Percentiles rank a stretch among this genome's conserved stretches.
These are phyloP conservation scores for Pezicula neosporulosa DNA, from an alignment of 2,329 filamentous ascomycete species.

Conservation along the genomic window DNA sequence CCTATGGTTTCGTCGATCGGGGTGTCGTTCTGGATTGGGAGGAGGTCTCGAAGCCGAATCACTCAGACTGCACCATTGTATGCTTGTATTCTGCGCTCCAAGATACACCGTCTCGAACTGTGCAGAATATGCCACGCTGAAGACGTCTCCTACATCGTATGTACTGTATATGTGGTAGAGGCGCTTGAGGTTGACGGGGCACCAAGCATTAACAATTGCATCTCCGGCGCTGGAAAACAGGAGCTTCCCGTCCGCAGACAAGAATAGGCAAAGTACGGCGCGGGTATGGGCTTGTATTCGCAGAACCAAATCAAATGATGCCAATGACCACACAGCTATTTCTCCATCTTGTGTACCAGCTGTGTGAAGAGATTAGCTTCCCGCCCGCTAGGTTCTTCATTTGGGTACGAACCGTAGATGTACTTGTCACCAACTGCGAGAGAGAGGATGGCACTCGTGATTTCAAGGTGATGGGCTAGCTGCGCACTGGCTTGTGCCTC, in stretches of 20 bases:
- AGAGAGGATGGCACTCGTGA: conserved; percentile 76
- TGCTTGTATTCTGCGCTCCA: conserved; percentile 89
- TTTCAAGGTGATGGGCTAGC: conserved; percentile 70
- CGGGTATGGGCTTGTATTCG: conserved; percentile 87
- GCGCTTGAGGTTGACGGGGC: conserved; percentile 68
- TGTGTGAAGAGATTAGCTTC: conserved; percentile 69
- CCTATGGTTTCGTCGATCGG: conserved; percentile 72
- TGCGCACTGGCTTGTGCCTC: conserved; percentile 32
- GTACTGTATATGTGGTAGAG: conserved; percentile 89
- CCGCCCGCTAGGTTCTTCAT: conserved; percentile 76
- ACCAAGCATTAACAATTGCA: conserved; percentile 93
- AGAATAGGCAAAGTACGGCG: conserved; percentile 80
- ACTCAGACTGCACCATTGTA: conserved; percentile 84
- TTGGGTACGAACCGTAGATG: conserved; percentile 53
- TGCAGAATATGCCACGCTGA: conserved; percentile 86
- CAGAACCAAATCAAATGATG: conserved; percentile 76
- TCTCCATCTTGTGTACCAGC: conserved; percentile 92
- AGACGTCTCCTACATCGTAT: conserved; percentile 93
- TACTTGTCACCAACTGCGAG: conserved; percentile 76
- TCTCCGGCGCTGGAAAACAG: conserved; percentile 94
- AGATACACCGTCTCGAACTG: conserved; percentile 81
- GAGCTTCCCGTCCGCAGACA: conserved; percentile 69
- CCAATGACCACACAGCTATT: conserved; percentile 86
- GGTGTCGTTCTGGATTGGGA: conserved; percentile 65
- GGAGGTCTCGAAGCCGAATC: conserved; percentile 57